Base-by-base conservation (phyloP, 2,329 filamentous ascomycete genomes). In the Verticillium albo-atrum region DNA sequence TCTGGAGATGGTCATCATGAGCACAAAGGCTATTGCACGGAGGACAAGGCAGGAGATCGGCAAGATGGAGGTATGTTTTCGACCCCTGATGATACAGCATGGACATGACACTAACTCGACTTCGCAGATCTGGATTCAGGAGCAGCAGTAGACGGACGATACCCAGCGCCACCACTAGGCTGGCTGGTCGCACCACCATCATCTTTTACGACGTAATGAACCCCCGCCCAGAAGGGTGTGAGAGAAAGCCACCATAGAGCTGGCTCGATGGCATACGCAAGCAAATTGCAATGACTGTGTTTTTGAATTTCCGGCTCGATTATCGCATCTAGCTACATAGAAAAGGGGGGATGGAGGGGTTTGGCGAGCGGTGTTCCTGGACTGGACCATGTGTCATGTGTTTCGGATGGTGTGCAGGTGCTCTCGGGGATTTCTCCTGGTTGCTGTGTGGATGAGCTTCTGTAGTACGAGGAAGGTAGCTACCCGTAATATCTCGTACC, bases 11-110 rank as follows among this genome's bases (percentile, higher is more conserved):
- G 87, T 91, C 28, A 82, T 98, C 58, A 83, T 85, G 72, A 83
- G 80, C 54, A 87, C 88, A 6, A 90, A 86, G 73, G 83, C 83
- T 55, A 77, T 79, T 61, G 92, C 90, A 54, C 85, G 81, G 75
- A 90, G 85, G 73, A 89, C 94, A 71, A 85, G 87, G 67, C 81
- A 83, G 63, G 93, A 96, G 63, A 89, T 92, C 79, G 92, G 91
- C 57, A 97, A 97, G 83, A 87, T 97, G 86, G 95, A 98, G 86
- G 92, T 97, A 74, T 83, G 90, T 80, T 47, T 51, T 12, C n/a
- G n/a, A 12, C 12, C 42, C 60, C 34, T 61, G 25, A 30, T 55
- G 15, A 34, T 47, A 10, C 32, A 10, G 2, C 14, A 10, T 35
- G 15, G 20, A 27, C 25, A 27, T 23, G 12, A 26, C 34, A 26